Conservation (phyloP, 768 basidiomycete species). For the Pholiota molesta region DNA sequence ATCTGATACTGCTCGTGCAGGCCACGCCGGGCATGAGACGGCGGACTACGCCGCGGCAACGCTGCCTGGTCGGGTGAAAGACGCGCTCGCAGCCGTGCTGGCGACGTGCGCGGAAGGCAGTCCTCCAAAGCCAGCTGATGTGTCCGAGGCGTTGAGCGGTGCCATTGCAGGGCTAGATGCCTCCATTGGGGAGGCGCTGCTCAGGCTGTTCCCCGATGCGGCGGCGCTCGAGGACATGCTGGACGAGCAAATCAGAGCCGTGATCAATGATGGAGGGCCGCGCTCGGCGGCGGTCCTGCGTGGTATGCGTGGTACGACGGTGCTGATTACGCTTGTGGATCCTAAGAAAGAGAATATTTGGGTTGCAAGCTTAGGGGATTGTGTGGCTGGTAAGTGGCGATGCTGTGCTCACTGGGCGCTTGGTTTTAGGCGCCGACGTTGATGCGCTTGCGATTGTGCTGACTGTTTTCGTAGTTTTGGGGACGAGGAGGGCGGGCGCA, state of each 20-base stretch:
- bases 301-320: conserved; percentile 57
- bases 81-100: conserved; percentile 24
- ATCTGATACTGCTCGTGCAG: conserved; percentile 23
- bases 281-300: conserved; percentile 39
- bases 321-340: conserved; percentile 49
- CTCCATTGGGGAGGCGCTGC: conserved; percentile 36
- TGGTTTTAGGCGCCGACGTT: too few relatives aligned
- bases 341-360: conserved; percentile 46
- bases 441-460: too few relatives aligned
- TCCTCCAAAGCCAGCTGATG: conserved; percentile 17
- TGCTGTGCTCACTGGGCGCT: background rate
- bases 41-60: conserved; percentile 40
- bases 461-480: conserved; percentile 38
- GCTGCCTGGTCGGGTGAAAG: conserved; percentile 36
- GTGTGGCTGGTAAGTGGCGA: conserved; percentile 45
- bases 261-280: conserved; percentile 41
- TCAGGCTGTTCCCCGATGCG: conserved; percentile 45
- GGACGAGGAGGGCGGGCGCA: conserved; percentile 26
- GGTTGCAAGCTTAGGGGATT: conserved; percentile 62
- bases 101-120: background rate
- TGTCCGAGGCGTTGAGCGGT: conserved; percentile 35
- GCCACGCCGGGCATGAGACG: conserved; percentile 50
- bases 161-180: conserved; percentile 43
- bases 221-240: conserved; percentile 33
- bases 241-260: conserved; percentile 39